Percentiles rank a stretch among this genome's conserved stretches.
These are phyloP conservation scores for Aurifilum marmelostoma DNA, from an alignment of 2,329 filamentous ascomycete genomes.

Conservation along the genomic window DNA sequence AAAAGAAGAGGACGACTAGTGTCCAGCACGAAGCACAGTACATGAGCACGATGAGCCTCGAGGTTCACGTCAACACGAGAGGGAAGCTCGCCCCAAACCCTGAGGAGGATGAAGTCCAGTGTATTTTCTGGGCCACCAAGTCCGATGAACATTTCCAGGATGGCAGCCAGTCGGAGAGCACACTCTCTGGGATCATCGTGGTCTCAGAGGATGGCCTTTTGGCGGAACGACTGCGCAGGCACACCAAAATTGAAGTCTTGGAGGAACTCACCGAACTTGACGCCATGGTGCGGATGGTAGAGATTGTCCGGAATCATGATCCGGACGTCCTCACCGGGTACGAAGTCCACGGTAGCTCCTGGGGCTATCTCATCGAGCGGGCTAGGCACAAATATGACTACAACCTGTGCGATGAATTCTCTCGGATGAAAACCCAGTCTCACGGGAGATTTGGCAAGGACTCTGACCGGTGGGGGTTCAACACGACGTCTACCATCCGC, in stretches of 20 bases:
- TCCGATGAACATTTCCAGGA: slow-evolving; percentile 67
- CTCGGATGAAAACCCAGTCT: slow-evolving; percentile 81
- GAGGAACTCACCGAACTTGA: slow-evolving; percentile 82
- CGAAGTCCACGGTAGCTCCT: slow-evolving; percentile 90
- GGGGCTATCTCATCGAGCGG: slow-evolving; percentile 94
- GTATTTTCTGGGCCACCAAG: slow-evolving; percentile 88
- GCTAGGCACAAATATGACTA: slow-evolving; percentile 85
- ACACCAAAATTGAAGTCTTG: slow-evolving; percentile 66
- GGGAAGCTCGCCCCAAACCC: slow-evolving; percentile 84
- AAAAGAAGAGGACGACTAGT: slow-evolving; percentile 72
- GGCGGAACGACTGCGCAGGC: slow-evolving; percentile 63
- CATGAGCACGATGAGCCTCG: slow-evolving; percentile 95
- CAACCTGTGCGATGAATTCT: slow-evolving; percentile 88
- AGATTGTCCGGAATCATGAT: slow-evolving; percentile 81
- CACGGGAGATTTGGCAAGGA: slow-evolving; percentile 86
- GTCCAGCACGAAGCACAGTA: slow-evolving; percentile 85
- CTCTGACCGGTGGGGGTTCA: slow-evolving; percentile 89
- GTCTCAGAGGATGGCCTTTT: slow-evolving; percentile 66
- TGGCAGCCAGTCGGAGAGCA: slow-evolving; percentile 49
- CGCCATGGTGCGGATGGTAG: slow-evolving; percentile 80
- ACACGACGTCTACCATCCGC: slow-evolving; percentile 86
- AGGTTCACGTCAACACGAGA: slow-evolving; percentile 88
- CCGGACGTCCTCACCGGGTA: slow-evolving; percentile 94
- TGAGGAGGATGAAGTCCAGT: slow-evolving; percentile 84
- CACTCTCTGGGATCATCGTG: slow-evolving; percentile 72